These are phyloP conservation scores for Triangularia verruculosa DNA, from an alignment of 2,329 filamentous ascomycete species.

Conservation along the genomic window DNA sequence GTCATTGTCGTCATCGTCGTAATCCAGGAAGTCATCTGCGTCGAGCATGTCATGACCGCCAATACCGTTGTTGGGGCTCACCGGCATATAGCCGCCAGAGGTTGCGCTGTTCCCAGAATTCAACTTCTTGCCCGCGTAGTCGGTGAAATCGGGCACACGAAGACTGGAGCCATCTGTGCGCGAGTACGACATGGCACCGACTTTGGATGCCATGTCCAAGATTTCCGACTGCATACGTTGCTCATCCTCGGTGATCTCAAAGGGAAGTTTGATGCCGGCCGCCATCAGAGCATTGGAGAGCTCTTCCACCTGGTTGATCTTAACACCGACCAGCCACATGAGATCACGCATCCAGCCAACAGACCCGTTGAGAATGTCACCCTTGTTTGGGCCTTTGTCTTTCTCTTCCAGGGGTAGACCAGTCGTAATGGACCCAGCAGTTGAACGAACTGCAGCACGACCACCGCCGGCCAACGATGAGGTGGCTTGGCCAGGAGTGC, in stretches of 20 bases:
- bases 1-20: slow-evolving; percentile 70
- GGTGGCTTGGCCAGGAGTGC: slow-evolving; percentile 71
- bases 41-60: slow-evolving; percentile 48
- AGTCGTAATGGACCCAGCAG: slow-evolving; percentile 80
- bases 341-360: slow-evolving; percentile 97
- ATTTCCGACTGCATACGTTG: slow-evolving; percentile 93
- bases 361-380: slow-evolving; percentile 94
- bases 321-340: slow-evolving; percentile 93
- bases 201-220: slow-evolving; percentile 77
- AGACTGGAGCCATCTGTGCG: slow-evolving; percentile 80
- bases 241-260: slow-evolving; percentile 86
- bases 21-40: slow-evolving; percentile 60
- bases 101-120: slow-evolving; percentile 44
- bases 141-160: slow-evolving; percentile 89
- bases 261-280: slow-evolving; percentile 72
- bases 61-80: slow-evolving; percentile 49
- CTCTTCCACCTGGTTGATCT: slow-evolving; percentile 85
- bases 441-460: slow-evolving; percentile 69
- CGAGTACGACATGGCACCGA: slow-evolving; percentile 63
- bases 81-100: slow-evolving; percentile 39
- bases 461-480: slow-evolving; percentile 84
- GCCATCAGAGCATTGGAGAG: slow-evolving; percentile 71
- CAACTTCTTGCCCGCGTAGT: slow-evolving; percentile 78
- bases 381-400: slow-evolving; percentile 98
- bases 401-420: slow-evolving; percentile 93